Evolutionary conservation across 228 moss, liverwort and hornwort genomes (phyloP), one percentile per base, ranked within the genome.

Genomic region (Sphagnum magellanicum): DNA sequence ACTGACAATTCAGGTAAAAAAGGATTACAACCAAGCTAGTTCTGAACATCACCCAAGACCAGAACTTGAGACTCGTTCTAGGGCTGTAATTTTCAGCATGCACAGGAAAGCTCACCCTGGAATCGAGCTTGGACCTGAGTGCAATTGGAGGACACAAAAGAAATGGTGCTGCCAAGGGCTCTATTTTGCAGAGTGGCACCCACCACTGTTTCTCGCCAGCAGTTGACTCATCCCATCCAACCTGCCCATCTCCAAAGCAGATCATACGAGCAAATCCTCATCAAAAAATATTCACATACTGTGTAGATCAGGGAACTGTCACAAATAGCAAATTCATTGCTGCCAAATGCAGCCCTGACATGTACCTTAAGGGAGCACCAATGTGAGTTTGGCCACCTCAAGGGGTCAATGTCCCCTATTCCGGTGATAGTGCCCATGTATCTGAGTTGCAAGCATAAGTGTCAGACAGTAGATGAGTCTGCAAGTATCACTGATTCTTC

Each of bases 351-450:
- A 32, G 32, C 32, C 2, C 32, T 32, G 32, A 32, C 32, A 32
- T 32, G 32, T 32, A 84, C 84, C 85, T 85, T 85, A 5, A 85
- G 65, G 4, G 85, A 81, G 14, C 85, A 72, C 85, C 85, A 85
- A 11, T 73, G 74, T 4, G 85, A 85, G 67, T 74, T 79, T 10
- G 81, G 81, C 85, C 85, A 85, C 58, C 85, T 68, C 10, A 72
- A 58, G 5, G 79, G 76, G 66, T 85, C 85, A 46, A 85, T 70
- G 51, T 85, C 85, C 46, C 81, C 76, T 5, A 85, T 81, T 11
- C 85, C 85, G 49, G 85, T 85, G 5, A 85, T 81, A 12, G 85
- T 85, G 8, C 85, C 85, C 81, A 81, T 85, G 70, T 78, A 81
- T 69, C 84, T 85, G n/a, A 32, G 32, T 32, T 32, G 32, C 32